These are phyloP conservation scores for Paraphaeosphaeria sporulosa DNA, from an alignment of 2,329 filamentous ascomycete species.

Conservation along the genomic window DNA sequence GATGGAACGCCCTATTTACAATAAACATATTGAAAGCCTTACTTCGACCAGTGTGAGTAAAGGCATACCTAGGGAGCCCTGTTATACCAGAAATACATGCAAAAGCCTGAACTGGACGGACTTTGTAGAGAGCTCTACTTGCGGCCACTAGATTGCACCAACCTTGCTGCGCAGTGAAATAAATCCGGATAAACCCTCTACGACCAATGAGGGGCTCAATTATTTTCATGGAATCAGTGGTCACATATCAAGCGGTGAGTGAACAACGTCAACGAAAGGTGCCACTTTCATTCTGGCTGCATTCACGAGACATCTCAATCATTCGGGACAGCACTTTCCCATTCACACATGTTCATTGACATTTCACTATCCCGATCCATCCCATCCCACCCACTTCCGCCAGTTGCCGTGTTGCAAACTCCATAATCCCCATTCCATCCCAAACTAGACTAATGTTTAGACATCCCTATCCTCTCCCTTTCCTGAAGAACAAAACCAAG, in stretches of 20 bases:
- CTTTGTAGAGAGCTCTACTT: too few species aligned
- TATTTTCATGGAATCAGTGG: too few species aligned
- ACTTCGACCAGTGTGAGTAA: too few species aligned
- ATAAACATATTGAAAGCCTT: neutral
- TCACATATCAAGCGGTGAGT: too few species aligned
- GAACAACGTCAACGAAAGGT: too few species aligned
- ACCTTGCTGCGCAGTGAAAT: too few species aligned
- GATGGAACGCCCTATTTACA: neutral
- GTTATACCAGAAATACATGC: neutral
- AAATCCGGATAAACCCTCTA: too few species aligned
- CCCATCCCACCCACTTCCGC: neutral
- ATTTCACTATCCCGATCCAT: neutral
- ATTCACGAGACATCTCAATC: neutral
- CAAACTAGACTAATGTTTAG: constrained; percentile 34
- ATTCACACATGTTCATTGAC: constrained; percentile 7
- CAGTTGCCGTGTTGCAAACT: constrained; percentile 7
- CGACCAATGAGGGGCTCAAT: too few species aligned
- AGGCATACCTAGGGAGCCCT: neutral
- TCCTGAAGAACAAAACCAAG: constrained; percentile 20
- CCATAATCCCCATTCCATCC: constrained; percentile 11
- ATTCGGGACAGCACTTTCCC: neutral
- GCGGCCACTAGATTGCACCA: too few species aligned
- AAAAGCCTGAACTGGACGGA: too few species aligned
- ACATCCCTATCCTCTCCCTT: constrained; percentile 28
- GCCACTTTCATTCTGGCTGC: too few species aligned